Conservation (phyloP, 2,329 filamentous ascomycete genomes). For the Fusarium sp. region DNA sequence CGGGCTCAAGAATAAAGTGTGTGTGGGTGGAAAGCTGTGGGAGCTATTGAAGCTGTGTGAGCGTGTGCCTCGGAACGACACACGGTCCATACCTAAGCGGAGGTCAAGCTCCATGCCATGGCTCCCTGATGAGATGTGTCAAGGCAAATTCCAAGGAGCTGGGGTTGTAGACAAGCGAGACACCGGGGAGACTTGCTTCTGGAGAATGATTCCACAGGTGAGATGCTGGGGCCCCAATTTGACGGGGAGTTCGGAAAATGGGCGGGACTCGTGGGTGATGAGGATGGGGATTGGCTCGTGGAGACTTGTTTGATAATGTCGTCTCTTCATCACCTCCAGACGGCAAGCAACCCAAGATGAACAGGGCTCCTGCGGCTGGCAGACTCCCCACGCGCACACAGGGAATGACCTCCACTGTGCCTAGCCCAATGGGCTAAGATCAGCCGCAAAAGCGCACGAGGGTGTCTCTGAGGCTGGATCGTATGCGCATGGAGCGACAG, state of each 20-base stretch:
- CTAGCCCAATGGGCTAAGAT: neutral
- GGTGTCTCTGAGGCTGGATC: conserved; percentile 19
- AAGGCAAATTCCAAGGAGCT: conserved; percentile 21
- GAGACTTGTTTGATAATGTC: conserved; percentile 26
- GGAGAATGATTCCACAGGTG: conserved; percentile 11
- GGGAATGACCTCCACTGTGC: conserved; percentile 16
- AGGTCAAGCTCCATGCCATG: neutral
- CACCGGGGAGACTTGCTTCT: conserved; percentile 39
- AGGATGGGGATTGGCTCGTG: conserved; percentile 23
- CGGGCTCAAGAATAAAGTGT: conserved; percentile 6
- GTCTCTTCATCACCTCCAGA: conserved; percentile 20
- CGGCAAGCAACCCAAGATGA: conserved; percentile 7
- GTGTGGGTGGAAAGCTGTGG: conserved; percentile 3
- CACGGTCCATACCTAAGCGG: neutral
- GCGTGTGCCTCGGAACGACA: conserved; percentile 5
- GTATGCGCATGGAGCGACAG: conserved; percentile 10
- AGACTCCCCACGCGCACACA: conserved; percentile 4
- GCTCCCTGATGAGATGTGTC: conserved; percentile 26
- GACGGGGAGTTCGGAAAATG: conserved; percentile 41
- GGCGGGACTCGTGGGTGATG: conserved; percentile 6
- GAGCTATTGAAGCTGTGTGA: conserved; percentile 4
- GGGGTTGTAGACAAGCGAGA: conserved; percentile 35
- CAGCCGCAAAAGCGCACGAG: conserved; percentile 17
- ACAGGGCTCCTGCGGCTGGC: conserved; percentile 4
- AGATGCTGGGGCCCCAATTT: conserved; percentile 30